phyloP scores from a whole-genome alignment of 495 filamentous ascomycete genomes.

The Staphylotrichum longicolle region DNA sequence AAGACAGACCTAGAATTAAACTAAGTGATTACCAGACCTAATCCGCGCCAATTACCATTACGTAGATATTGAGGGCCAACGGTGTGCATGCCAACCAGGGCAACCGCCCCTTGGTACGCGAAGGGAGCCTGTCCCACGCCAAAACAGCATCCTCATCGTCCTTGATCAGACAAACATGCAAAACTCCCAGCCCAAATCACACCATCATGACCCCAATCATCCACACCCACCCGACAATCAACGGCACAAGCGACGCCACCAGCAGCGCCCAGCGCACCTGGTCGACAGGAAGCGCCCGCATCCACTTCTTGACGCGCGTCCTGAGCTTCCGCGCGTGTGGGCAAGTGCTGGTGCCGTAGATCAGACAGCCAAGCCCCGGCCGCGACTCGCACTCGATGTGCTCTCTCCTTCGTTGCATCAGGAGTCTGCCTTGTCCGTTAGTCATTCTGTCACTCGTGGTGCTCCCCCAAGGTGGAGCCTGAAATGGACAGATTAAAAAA shows the following conservation, averaged over 20 bases:
- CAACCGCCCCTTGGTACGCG: no score
- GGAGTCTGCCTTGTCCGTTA: constrained; percentile 33
- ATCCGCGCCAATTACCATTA: no score
- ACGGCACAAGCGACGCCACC: constrained; percentile 7
- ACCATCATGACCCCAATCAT: constrained; percentile 12
- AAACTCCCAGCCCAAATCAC: not conserved
- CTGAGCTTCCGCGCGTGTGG: constrained; percentile 34
- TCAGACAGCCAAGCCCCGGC: constrained; percentile 51
- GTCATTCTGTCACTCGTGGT: not conserved
- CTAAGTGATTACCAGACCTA: no score
- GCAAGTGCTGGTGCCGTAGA: constrained; percentile 49
- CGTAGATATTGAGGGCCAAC: no score
- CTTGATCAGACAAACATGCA: no score
- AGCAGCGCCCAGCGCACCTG: constrained; percentile 23
- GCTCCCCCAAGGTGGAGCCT: no score
- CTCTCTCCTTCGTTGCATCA: constrained; percentile 53
- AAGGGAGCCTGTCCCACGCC: no score
- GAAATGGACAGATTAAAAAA: no score
- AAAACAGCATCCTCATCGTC: no score
- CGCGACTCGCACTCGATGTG: constrained; percentile 54
- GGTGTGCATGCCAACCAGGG: no score
- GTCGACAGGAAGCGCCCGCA: constrained; percentile 22
- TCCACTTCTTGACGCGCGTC: constrained; percentile 38
- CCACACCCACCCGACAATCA: constrained; percentile 19
- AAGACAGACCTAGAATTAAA: no score